Base-by-base conservation (phyloP, 2,329 filamentous ascomycete genomes). In the Cyphellophora attinorum region DNA sequence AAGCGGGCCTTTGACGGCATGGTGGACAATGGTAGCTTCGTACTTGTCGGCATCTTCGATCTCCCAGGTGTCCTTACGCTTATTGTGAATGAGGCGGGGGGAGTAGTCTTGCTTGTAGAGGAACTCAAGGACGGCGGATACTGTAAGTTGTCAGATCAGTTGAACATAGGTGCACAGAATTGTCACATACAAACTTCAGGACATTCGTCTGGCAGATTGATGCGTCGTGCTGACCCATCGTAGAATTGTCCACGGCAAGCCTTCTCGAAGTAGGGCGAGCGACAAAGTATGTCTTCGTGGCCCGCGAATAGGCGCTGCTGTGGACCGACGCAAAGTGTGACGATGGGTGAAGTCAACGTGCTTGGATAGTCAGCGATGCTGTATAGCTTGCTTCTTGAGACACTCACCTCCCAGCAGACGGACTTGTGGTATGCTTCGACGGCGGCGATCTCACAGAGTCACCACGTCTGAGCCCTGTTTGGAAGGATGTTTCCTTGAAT, bases 61-160 rank as follows among this genome's bases (percentile, higher is more conserved):
- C 54, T 82, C 79, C 80, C 84, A 94, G 34, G 75, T 79, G 57
- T 85, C 78, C 36, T 75, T 74, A 44, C 79, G 77, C 65, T 86
- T 85, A 63, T 89, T 85, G 61, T 85, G 85, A 37, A 85, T 62
- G 15, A 93, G 70, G 12, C 81, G 80, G 3, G 88, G 86, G 49
- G 80, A 88, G 64, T 94, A 94, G 60, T 94, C 88, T 45, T 86
- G 86, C 62, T 93, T 93, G 72, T 93, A 93, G 37, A 95, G 76
- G 49, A 81, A 94, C 56, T 95, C 88, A 37, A 95, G 76, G 8
- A 95, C 72, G 5, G 81, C 86, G 5, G 85, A 93, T 59, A 95
- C n/a, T n/a, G n/a, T n/a, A n/a, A n/a, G n/a, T n/a, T n/a, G n/a
- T n/a, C n/a, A n/a, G n/a, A n/a, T n/a, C n/a, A n/a, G n/a, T n/a